Evolutionary conservation across 305 asterid genomes (phyloP).

Genomic region (Coffea humblotiana): DNA sequence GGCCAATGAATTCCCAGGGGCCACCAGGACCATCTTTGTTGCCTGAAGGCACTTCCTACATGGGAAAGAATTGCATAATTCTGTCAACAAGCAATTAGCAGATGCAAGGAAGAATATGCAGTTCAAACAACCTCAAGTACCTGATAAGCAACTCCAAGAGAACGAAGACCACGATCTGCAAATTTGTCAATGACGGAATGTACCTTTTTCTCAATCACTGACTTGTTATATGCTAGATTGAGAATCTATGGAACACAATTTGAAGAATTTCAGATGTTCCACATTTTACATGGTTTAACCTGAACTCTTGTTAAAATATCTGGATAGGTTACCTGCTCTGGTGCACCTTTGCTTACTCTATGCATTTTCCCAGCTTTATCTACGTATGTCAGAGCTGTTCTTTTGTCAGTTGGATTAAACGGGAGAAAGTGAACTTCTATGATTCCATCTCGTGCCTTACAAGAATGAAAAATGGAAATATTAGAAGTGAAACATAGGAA

Average conservation of each 20-base stretch:
- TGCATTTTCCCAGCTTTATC: conserved; percentile 69
- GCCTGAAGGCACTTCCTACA: conserved; percentile 70
- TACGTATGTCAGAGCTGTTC: conserved; percentile 81
- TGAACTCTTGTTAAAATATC: not conserved
- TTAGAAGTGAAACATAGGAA: not conserved
- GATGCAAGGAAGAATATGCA: not conserved
- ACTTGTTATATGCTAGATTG: conserved; percentile 22
- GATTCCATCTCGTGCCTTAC: conserved; percentile 74
- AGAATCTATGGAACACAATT: conserved; percentile 25
- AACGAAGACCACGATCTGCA: conserved; percentile 90
- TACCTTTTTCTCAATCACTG: conserved; percentile 56
- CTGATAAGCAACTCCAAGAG: conserved; percentile 56
- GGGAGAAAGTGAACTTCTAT: conserved; percentile 85
- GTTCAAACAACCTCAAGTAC: conserved; percentile 25
- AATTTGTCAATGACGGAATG: conserved; percentile 64
- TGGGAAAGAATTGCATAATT: not conserved
- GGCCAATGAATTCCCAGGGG: conserved; percentile 82
- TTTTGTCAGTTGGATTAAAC: conserved; percentile 79
- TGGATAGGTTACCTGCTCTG: conserved; percentile 62
- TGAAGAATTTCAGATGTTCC: conserved; percentile 13
- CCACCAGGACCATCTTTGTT: conserved; percentile 67
- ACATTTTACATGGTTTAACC: not conserved
- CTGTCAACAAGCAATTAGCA: not conserved
- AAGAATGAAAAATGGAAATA: not conserved
- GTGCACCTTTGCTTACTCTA: conserved; percentile 90